Conservation (phyloP, 2,329 filamentous ascomycete species). For the Fusarium torreyae region DNA sequence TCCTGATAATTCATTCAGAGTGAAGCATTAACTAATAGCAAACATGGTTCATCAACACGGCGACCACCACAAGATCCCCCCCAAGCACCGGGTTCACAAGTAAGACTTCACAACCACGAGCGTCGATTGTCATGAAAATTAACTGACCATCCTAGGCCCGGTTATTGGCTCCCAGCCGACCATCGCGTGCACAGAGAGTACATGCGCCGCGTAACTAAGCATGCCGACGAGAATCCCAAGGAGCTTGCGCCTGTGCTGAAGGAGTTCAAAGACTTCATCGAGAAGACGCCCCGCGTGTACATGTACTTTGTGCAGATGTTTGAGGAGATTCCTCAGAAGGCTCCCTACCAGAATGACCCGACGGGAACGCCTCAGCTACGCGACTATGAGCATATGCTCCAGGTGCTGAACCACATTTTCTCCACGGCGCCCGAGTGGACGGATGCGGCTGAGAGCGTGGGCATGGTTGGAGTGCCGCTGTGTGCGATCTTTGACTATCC, state of each 20-base stretch:
- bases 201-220: conserved; percentile 69
- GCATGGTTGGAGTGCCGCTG: conserved; percentile 70
- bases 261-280: conserved; percentile 78
- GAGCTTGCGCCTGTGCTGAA: conserved; percentile 71
- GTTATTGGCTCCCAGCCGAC: conserved; percentile 75
- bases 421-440: conserved; percentile 67
- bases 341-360: conserved; percentile 73
- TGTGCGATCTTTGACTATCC: conserved; percentile 68
- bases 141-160: conserved; percentile 57
- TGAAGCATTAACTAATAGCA: conserved; percentile 6
- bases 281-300: conserved; percentile 73
- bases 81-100: conserved; percentile 63
- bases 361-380: conserved; percentile 74
- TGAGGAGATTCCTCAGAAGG: conserved; percentile 73
- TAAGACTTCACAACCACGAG: conserved; percentile 48
- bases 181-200: conserved; percentile 74
- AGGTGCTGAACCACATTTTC: conserved; percentile 74
- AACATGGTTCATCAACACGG: conserved; percentile 67
- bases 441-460: conserved; percentile 65
- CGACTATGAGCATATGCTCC: conserved; percentile 77
- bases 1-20: neutral
- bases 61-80: conserved; percentile 67
- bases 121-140: neutral
- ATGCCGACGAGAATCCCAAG: conserved; percentile 67
- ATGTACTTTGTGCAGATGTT: conserved; percentile 80